Evolutionary conservation across 2,329 filamentous ascomycete species (phyloP).

Genomic region (Botrytis sinoallii): DNA sequence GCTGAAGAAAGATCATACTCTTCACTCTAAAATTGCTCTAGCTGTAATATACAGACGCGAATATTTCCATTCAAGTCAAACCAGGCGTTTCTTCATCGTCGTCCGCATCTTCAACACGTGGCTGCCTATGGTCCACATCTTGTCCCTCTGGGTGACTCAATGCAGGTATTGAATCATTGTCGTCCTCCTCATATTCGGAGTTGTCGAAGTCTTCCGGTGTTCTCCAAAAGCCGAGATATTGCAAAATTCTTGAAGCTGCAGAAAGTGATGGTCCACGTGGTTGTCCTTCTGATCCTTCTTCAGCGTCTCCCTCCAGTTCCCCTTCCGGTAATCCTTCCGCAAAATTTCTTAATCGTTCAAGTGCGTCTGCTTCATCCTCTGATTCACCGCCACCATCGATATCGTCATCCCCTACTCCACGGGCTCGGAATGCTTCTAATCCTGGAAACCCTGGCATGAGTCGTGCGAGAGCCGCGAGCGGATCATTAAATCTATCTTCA

Average conservation of each 20-base stretch:
- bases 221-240: constrained; percentile 27
- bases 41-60: not conserved
- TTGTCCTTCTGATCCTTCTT: not conserved
- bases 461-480: constrained; percentile 31
- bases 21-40: not conserved
- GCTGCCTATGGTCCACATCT: not conserved
- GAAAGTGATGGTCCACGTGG: constrained; percentile 19
- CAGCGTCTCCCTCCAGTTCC: constrained; percentile 14
- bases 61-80: not conserved
- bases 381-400: constrained; percentile 9
- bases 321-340: not conserved
- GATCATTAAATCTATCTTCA: constrained; percentile 27
- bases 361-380: not conserved
- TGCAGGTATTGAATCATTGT: not conserved
- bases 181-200: not conserved
- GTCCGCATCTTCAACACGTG: not conserved
- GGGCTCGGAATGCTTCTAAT: constrained; percentile 9
- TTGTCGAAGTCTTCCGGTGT: not conserved
- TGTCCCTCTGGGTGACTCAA: not conserved
- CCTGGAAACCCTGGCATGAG: constrained; percentile 26
- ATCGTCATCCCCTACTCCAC: constrained; percentile 8
- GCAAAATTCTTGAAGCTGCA: constrained; percentile 25
- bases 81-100: not conserved
- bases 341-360: constrained; percentile 10
- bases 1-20: not conserved